Evolutionary conservation across 1,284 basidiomycete genomes (phyloP), one percentile per base, ranked within the genome.

Genomic region (Moesziomyces parantarcticus): DNA sequence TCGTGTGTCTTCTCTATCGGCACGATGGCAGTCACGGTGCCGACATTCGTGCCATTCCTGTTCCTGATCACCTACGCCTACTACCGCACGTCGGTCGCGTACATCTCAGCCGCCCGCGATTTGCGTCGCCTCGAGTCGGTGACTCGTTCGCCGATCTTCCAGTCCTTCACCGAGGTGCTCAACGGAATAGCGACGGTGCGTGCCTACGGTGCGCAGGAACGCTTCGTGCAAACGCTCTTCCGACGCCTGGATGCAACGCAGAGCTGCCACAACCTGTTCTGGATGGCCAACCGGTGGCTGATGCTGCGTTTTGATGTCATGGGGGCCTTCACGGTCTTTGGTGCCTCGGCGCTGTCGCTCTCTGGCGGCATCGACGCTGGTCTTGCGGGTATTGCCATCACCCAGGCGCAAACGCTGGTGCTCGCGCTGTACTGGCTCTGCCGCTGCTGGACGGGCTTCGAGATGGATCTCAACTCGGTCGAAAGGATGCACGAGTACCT

Each of bases 181-280:
- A 67, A 73, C 36, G 87, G 87, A 21, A 86, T 87, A 62, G 83
- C 84, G 0, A 86, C 86, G 0, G 86, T 88, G 40, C 83, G 88
- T 26, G 86, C 87, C 0, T 88, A 86, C 57, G 87, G 86, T 49
- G 87, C 87, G 53, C 82, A 83, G 20, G 83, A 84, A 5, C 81
- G 86, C 10, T 87, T 87, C 79, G 83, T 85, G 46, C 60, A 81
- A 25, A 84, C 86, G 53, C 74, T 86, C 21, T 82, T 87, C 65
- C 54, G 81, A 10, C 83, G 85, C 22, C 61, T 87, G 22, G 87
- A 88, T 71, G 84, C 82, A 57, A 87, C 87, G 68, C 85, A 85
- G 74, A 81, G 68, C 55, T 83, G 54, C 50, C 49, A 57, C 53
- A 79, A 82, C 41, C 75, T 78, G 50, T 76, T 81, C 50, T 74